Evolutionary conservation across 768 basidiomycete genomes (phyloP).

Genomic region (Amanita rubescens): DNA sequence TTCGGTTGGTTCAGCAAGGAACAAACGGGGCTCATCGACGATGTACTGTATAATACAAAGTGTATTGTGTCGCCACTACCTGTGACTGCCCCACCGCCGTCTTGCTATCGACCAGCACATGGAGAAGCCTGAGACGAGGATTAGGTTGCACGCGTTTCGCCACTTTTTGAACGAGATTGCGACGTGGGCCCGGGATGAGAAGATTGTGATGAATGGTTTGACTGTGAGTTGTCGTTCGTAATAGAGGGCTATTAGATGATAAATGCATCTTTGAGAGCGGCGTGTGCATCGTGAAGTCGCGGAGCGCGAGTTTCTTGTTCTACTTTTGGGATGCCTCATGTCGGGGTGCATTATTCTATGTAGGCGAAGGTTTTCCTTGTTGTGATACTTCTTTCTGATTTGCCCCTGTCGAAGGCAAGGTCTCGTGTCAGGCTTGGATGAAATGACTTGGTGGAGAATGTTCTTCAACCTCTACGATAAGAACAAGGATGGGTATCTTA

Average conservation of each 20-base stretch:
- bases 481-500: constrained; percentile 91
- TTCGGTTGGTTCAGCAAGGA: constrained; percentile 82
- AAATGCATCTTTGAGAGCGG: constrained; percentile 44
- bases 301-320: constrained; percentile 93
- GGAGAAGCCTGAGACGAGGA: constrained; percentile 84
- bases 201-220: constrained; percentile 87
- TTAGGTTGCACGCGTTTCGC: constrained; percentile 79
- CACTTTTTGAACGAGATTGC: constrained; percentile 87
- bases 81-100: constrained; percentile 36
- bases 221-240: constrained; percentile 39
- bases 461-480: constrained; percentile 96
- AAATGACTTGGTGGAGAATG: constrained; percentile 97
- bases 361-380: constrained; percentile 19
- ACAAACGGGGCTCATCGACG: constrained; percentile 84
- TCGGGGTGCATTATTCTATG: constrained; percentile 84
- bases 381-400: background rate
- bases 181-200: constrained; percentile 94
- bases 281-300: constrained; percentile 85
- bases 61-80: constrained; percentile 68
- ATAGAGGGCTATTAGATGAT: background rate
- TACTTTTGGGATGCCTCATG: constrained; percentile 88
- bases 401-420: constrained; percentile 47
- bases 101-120: constrained; percentile 55
- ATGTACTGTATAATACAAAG: constrained; percentile 81
- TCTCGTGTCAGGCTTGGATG: constrained; percentile 80